phyloP scores from a whole-genome alignment of 768 basidiomycete species.

The Termitomyces sp. region DNA sequence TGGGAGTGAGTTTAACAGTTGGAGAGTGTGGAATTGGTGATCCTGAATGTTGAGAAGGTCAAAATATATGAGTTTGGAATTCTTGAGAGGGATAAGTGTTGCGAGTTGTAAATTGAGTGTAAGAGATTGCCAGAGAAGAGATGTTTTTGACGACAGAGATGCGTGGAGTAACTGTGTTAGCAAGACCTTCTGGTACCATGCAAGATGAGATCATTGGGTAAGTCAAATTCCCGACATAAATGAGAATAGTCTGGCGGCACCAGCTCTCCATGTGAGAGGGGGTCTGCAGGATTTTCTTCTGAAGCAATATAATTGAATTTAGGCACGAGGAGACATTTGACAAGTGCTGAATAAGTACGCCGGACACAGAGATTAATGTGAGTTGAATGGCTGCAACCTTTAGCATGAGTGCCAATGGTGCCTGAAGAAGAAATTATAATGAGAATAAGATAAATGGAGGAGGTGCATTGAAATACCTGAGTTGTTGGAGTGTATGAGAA shows the following conservation, averaged over 20 bases:
- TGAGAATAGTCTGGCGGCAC: not conserved
- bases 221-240: not conserved
- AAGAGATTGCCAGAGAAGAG: too few species aligned
- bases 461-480: too few species aligned
- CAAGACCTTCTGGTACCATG: too few species aligned
- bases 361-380: not conserved
- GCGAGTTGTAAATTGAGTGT: too few species aligned
- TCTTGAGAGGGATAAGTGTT: too few species aligned
- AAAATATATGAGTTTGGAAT: too few species aligned
- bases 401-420: not conserved
- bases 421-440: too few species aligned
- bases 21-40: too few species aligned
- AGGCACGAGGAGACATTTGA: not conserved
- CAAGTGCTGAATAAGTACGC: not conserved
- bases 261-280: not conserved
- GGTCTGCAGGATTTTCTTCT: slow-evolving; percentile 16
- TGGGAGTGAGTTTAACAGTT: too few species aligned
- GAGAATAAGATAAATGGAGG: too few species aligned
- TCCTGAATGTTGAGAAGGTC: too few species aligned
- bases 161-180: not conserved
- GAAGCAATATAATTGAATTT: too few species aligned
- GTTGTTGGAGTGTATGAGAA: not conserved
- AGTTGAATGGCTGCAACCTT: not conserved
- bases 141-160: not conserved
- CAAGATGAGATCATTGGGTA: not conserved